phyloP scores from a whole-genome alignment of 116 monocot genomes.

The Posidonia oceanica region DNA sequence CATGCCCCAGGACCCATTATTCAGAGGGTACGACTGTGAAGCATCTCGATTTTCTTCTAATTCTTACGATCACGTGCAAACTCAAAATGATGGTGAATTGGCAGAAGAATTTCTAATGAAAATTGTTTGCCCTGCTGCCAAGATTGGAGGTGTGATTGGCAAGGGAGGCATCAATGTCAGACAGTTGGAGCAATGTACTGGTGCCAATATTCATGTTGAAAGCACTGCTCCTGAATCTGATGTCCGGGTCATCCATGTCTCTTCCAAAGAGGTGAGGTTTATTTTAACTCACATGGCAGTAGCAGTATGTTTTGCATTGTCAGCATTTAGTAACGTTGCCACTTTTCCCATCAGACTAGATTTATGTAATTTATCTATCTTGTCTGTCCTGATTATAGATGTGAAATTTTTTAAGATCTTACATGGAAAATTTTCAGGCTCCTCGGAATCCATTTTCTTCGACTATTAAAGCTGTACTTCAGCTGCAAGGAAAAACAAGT shows the following conservation, averaged over 20 bases:
- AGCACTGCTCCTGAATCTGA: slow-evolving; percentile 33
- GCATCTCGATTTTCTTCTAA: too few relatives aligned
- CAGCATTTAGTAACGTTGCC: too few relatives aligned
- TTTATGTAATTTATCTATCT: too few relatives aligned
- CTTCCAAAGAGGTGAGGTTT: slow-evolving; percentile 51
- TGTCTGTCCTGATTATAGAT: too few relatives aligned
- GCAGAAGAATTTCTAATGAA: slow-evolving; percentile 51
- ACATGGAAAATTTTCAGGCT: slow-evolving; percentile 17
- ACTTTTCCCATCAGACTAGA: too few relatives aligned
- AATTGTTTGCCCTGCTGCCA: slow-evolving; percentile 47
- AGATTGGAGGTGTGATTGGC: slow-evolving; percentile 66
- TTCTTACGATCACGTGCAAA: too few relatives aligned
- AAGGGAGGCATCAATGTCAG: slow-evolving; percentile 56
- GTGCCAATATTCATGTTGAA: slow-evolving; percentile 53
- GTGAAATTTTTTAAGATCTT: too few relatives aligned
- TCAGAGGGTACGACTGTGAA: too few relatives aligned
- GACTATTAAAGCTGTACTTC: slow-evolving; percentile 65
- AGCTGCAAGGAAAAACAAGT: slow-evolving; percentile 39
- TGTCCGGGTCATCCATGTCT: slow-evolving; percentile 45
- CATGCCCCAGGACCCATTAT: too few relatives aligned
- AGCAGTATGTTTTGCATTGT: too few relatives aligned
- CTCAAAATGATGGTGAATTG: slow-evolving; percentile 10
- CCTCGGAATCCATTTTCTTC: slow-evolving; percentile 41
- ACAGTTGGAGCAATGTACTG: slow-evolving; percentile 58
- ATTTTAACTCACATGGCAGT: too few relatives aligned